Base-by-base conservation (phyloP, 2,329 filamentous ascomycete species). In the Aaosphaeria pasadenensis region DNA sequence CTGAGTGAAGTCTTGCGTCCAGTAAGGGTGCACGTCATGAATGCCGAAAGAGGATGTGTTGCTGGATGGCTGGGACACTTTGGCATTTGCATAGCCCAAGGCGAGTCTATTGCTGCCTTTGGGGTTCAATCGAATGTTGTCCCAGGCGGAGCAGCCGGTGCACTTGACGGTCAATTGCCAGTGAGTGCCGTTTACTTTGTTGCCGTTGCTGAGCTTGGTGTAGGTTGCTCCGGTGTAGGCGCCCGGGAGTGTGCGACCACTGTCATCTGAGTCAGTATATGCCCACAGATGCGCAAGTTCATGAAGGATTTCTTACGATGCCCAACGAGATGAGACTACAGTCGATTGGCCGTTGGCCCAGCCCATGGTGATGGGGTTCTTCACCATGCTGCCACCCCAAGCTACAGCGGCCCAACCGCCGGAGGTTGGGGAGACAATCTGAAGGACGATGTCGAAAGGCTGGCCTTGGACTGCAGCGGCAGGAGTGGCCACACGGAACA, bases 111-210 rank as follows among this genome's bases (percentile, higher is more conserved):
- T 53, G 42, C 46, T 55, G 3, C 54, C 52, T 3, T 44, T 54
- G 1, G 64, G 59, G 35, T 61, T 58, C 30, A 67, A 56, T 11
- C 61, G 55, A 4, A 48, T 55, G 6, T 45, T 40, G 30, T 57
- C 55, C 6, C 48, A 56, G 44, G 46, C 65, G 2, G 56, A 53
- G 52, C 64, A 67, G 36, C 64, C 64, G 7, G 54, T 53, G 46
- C 64, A 67, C 46, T 60, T 59, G 7, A 54, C 62, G 9, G 60
- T 66, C 52, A 52, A 63, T 40, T 64, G 60, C 62, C 62, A 67
- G 45, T 67, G 63, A 2, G 62, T 63, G 7, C 53, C 50, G 53
- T 67, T 67, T 13, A 53, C 53, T 9, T 53, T 55, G 55, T 64
- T 65, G 44, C 64, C 64, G 1, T 49, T 53, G 11, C 36, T 57